Evolutionary conservation across 306 rosid genomes (phyloP), one percentile per base, ranked within the genome.

Genomic region (Abrus precatorius): DNA sequence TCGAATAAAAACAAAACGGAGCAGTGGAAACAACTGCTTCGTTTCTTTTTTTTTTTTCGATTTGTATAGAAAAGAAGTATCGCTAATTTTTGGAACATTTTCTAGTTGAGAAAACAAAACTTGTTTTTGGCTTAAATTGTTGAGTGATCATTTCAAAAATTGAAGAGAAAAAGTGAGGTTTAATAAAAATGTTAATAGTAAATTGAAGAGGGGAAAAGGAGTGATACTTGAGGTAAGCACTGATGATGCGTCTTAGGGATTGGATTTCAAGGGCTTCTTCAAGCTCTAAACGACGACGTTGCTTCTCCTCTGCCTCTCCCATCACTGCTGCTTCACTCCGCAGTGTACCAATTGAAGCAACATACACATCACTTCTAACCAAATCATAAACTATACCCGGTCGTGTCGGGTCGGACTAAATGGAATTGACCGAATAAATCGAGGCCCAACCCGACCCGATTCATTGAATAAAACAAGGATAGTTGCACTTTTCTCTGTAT

Each of bases 191-290:
- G 12, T 0, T 36, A 36, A 36, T 4, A 36, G 60, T 2, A 32
- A 75, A 62, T 66, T 43, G n/a, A 64, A 47, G 20, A 77, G 43
- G 14, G 64, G 38, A 10, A 29, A 71, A 54, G 55, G 36, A 45
- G 8, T 5, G 43, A 7, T 91, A 95, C 99, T 95, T 95, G 89
- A 95, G 97, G 55, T 90, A 93, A 57, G 98, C 99, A 83, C 96
- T 87, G 74, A 93, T 59, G 83, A 95, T 95, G 76, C 99, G 99
- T 77, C 93, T 63, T 12, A 95, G 97, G 40, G 99, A 95, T 78
- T 95, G 86, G 76, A 91, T 83, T 87, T 95, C 99, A 34, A 91
- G 97, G 66, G 89, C 94, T 89, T 93, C 99, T 87, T 95, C 99
- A 8, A 85, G 92, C 89, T 91, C 86, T 85, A 85, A 70, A 73